Evolutionary conservation across 2,329 filamentous ascomycete species (phyloP).

Genomic region (Ustulina deusta): DNA sequence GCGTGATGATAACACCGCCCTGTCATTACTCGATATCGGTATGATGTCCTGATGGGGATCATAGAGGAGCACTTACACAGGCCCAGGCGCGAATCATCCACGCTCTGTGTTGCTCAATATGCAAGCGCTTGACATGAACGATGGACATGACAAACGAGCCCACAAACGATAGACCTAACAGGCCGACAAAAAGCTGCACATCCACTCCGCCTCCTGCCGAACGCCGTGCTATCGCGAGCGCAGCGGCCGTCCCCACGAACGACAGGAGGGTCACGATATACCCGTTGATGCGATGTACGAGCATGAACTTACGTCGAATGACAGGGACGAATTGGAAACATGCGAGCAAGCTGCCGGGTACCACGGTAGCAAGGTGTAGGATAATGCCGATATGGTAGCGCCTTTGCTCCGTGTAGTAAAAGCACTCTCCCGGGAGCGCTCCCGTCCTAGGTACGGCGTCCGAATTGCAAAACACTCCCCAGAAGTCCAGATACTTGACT

Average conservation of each 20-base stretch:
- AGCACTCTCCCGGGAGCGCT: constrained; percentile 56
- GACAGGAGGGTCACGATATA: constrained; percentile 65
- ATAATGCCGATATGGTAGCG: constrained; percentile 57
- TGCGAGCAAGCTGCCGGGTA: constrained; percentile 60
- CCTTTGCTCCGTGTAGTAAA: constrained; percentile 51
- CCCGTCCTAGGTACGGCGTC: background rate
- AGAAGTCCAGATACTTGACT: constrained; percentile 62
- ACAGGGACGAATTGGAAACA: constrained; percentile 63
- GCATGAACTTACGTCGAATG: constrained; percentile 60
- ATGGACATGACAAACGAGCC: constrained; percentile 60
- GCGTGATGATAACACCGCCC: constrained; percentile 65
- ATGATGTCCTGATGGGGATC: background rate
- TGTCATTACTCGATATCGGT: constrained; percentile 39
- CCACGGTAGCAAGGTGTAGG: constrained; percentile 59
- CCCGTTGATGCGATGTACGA: constrained; percentile 71
- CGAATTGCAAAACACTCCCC: constrained; percentile 52
- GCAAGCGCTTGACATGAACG: constrained; percentile 68
- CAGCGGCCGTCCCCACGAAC: constrained; percentile 59
- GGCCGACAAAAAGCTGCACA: constrained; percentile 59
- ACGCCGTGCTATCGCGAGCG: constrained; percentile 64
- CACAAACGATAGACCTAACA: constrained; percentile 60
- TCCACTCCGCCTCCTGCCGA: constrained; percentile 67
- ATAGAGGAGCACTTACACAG: constrained; percentile 53
- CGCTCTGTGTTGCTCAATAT: constrained; percentile 72
- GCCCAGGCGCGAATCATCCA: constrained; percentile 72